These are phyloP conservation scores for Cryphonectria japonica DNA, from an alignment of 2,329 filamentous ascomycete species.

Conservation along the genomic window DNA sequence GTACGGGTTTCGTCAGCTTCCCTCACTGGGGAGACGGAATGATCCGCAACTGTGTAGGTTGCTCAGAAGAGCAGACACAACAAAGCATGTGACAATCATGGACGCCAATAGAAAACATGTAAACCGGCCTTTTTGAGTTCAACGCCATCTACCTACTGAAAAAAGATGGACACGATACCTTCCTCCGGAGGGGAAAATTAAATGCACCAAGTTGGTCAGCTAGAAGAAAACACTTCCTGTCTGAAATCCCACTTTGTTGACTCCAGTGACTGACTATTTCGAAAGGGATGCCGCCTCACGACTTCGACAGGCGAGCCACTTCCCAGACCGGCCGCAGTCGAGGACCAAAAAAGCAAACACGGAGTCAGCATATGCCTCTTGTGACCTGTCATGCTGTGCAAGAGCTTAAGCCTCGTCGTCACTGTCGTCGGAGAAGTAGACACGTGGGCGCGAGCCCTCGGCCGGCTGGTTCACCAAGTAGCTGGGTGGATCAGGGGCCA, in stretches of 20 bases:
- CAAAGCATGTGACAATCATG: not conserved
- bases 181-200: not conserved
- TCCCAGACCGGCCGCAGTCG: too few relatives aligned
- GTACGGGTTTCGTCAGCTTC: not conserved
- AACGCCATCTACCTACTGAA: not conserved
- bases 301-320: not conserved
- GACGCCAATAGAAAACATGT: not conserved
- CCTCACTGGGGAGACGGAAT: not conserved
- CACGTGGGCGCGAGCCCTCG: not conserved
- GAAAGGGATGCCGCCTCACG: not conserved
- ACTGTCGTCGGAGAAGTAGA: constrained; percentile 20
- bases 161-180: not conserved
- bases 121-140: not conserved
- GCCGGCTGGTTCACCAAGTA: constrained; percentile 22
- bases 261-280: not conserved
- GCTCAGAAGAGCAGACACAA: not conserved
- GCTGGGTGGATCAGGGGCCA: constrained; percentile 3
- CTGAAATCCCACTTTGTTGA: not conserved
- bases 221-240: not conserved
- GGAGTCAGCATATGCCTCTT: not conserved
- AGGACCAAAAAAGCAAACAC: not conserved
- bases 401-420: constrained; percentile 14
- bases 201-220: not conserved
- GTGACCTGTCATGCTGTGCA: not conserved
- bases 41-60: not conserved